Evolutionary conservation across 2,329 filamentous ascomycete genomes (phyloP).

Genomic region (Fusarium zealandicum): DNA sequence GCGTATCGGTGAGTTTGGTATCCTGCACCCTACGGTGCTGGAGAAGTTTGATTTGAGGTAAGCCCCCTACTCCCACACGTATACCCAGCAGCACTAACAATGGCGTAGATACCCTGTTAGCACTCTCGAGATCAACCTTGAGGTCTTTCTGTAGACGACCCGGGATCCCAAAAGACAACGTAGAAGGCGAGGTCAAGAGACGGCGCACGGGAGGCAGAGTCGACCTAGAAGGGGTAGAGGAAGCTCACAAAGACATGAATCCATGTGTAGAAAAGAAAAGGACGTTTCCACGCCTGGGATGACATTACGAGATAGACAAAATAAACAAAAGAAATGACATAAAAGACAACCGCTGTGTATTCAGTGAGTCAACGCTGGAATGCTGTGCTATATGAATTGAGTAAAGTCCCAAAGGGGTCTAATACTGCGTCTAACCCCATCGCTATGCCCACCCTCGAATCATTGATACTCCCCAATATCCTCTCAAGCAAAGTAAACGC

Average conservation of each 20-base stretch:
- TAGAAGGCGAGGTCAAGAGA: slow-evolving; percentile 21
- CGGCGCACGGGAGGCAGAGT: not conserved
- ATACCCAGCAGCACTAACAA: slow-evolving; percentile 31
- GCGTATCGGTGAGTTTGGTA: slow-evolving; percentile 88
- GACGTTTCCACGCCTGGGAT: slow-evolving; percentile 29
- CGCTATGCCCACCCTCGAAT: not conserved
- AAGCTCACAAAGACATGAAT: slow-evolving; percentile 18
- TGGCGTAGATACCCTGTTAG: slow-evolving; percentile 80
- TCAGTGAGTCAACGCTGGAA: not conserved
- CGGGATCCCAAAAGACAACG: slow-evolving; percentile 17
- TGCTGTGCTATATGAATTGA: not conserved
- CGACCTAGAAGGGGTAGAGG: slow-evolving; percentile 2
- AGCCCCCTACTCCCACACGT: slow-evolving; percentile 37
- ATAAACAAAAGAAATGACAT: slow-evolving; percentile 28
- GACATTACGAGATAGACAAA: slow-evolving; percentile 41
- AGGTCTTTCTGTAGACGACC: slow-evolving; percentile 78
- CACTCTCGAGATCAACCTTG: slow-evolving; percentile 92
- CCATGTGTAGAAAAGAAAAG: slow-evolving; percentile 28
- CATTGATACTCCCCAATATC: slow-evolving; percentile 1
- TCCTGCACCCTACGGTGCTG: slow-evolving; percentile 90
- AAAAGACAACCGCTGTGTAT: slow-evolving; percentile 7
- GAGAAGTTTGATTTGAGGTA: slow-evolving; percentile 91
- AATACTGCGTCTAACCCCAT: slow-evolving; percentile 15
- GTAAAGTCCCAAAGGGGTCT: slow-evolving; percentile 1
- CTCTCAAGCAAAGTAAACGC: slow-evolving; percentile 19